Evolutionary conservation across 495 filamentous ascomycete genomes (phyloP), one percentile per base, ranked within the genome.

Genomic region (Bombardia bombarda): DNA sequence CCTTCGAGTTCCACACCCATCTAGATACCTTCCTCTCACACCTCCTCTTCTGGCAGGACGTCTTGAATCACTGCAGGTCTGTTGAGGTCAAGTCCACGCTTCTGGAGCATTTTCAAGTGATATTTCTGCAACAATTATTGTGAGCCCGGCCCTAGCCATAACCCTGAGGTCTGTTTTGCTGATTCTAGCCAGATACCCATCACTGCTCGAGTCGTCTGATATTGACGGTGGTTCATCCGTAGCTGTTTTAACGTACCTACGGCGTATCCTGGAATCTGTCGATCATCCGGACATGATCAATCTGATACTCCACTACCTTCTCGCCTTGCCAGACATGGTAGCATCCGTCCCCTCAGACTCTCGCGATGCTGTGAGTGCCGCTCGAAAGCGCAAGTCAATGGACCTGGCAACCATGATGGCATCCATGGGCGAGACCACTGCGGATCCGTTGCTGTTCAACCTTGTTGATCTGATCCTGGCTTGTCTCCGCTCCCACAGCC

Each of bases 41-140:
- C 55, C 70, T 99, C 12, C 66, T 89, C 13, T 98, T 99, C 51
- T 99, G 92, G 93, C 92, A 99, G 55, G 92, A 99, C 61, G 87
- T 95, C 13, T 73, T 99, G 36, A 88, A 96, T 55, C 87, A 97
- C 63, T 99, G 92, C 65, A 79, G 79, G 48, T 96, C 90, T 1
- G 70, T 77, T 2, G 93, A 97, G 56, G 85, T 99, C 36, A 90
- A 88, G 50, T 86, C 84, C 44, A 95, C 88, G 0, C 67, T 99
- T 18, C 68, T 99, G 31, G 93, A 97, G 60, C 93, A 99, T 61
- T 99, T 97, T 56, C 88, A 95, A 57, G 83, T 97, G 47, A 77
- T 99, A 8, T 99, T 99, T 59, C 66, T 99, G 32, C 87, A 96
- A 53, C 92, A 97, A 60, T 66, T 99, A 56, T 62, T 99, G 84